phyloP scores from a whole-genome alignment of 2,329 filamentous ascomycete genomes.

The Rugonectria rugulosa region DNA sequence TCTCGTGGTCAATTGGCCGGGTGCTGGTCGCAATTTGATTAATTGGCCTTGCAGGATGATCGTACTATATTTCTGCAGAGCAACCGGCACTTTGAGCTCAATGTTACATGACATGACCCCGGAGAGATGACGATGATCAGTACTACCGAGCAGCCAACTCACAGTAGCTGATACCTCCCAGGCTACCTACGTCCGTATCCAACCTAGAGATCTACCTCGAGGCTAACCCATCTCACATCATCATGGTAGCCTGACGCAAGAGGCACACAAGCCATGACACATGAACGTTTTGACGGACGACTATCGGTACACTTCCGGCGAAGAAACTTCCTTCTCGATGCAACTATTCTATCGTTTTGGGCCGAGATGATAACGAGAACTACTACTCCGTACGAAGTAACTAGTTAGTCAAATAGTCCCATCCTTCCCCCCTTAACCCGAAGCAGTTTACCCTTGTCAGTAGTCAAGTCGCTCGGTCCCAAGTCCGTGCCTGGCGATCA shows the following conservation, averaged over 20 bases:
- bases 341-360: no score
- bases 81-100: neutral
- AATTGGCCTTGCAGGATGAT: neutral
- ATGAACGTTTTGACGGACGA: constrained; percentile 1
- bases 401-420: neutral
- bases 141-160: no score
- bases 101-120: no score
- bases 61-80: neutral
- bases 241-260: no score
- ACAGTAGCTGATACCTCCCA: no score
- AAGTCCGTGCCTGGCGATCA: constrained; percentile 39
- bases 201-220: no score
- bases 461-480: constrained; percentile 22
- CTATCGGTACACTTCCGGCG: neutral
- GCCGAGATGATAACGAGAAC: constrained; percentile 9
- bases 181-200: no score
- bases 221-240: no score
- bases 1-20: neutral
- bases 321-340: neutral
- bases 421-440: constrained; percentile 26
- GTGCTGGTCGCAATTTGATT: neutral
- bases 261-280: neutral
- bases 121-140: no score
- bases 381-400: no score
- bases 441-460: constrained; percentile 25